Base-by-base conservation (phyloP, 2,329 filamentous ascomycete genomes). In the Phyllosticta citribraziliensis region DNA sequence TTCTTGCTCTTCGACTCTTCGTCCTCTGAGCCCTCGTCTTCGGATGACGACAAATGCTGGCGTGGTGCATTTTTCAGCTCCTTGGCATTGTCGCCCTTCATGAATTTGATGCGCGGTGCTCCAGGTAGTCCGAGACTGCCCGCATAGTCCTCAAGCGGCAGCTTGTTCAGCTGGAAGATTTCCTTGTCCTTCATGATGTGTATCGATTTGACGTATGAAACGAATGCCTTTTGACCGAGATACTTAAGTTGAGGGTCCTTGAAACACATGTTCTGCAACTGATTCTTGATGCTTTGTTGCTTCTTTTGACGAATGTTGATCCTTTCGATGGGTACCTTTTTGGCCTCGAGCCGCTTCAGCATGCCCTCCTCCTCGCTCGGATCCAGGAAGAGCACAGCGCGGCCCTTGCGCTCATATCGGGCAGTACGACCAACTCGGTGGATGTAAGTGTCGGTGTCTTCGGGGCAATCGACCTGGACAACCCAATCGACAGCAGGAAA, bases 401-500 rank as follows among this genome's bases (percentile, higher is more conserved):
- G 85, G 8, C 94, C 94, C 58, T 90, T 85, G 65, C 88, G 88
- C 69, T 97, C 88, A 73, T 95, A 97, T 22, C 93, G 84, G n/a
- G 94, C 94, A 19, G 94, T 97, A 30, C 94, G 85, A 1, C 94
- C 94, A 4, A 97, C 93, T 63, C 94, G 86, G 75, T 99, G 94
- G 67, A 99, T 97, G 70, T 99, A 99, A 0, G 94, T 99, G 69
- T 97, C 94, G 3, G 89, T 88, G 72, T 99, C 93, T 73, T 99
- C 94, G 0, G 94, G 94, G 66, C 90, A 96, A 73, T 99, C 94
- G n/a, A 90, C 82, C 72, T 99, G 94, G n/a, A 99, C 91, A 5
- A 99, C 94, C 88, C 94, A 99, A 73, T 99, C 94, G 0, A 99
- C 94, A 2, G 91, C 88, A 0, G 94, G 94, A 70, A 99, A 97